Conservation (phyloP, 768 basidiomycete species). For the Rossbeevera mucosa region DNA sequence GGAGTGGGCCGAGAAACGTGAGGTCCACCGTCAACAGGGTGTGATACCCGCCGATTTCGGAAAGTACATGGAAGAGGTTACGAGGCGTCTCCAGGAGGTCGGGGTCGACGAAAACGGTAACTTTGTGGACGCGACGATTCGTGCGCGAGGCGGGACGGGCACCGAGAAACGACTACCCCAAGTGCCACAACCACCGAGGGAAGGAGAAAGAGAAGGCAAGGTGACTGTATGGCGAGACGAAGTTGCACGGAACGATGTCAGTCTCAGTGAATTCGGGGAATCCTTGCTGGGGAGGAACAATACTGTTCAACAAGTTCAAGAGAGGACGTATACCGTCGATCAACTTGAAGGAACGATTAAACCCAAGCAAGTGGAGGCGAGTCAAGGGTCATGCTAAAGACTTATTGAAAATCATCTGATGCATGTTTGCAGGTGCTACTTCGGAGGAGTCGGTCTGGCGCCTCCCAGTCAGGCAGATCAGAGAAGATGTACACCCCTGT, state of each 20-base stretch:
- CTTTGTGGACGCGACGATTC: conserved; percentile 16
- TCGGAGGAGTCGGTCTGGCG: conserved; percentile 17
- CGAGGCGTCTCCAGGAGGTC: conserved; percentile 35
- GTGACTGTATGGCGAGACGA: conserved; percentile 56
- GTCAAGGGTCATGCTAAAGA: background rate
- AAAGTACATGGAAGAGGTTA: conserved; percentile 27
- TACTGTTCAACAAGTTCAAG: conserved; percentile 10
- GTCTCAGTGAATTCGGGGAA: conserved; percentile 22
- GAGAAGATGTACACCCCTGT: conserved; percentile 22
- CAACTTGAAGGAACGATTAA: conserved; percentile 13
- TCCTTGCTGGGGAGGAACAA: conserved; percentile 11
- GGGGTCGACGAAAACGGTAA: conserved; percentile 29
- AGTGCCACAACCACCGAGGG: conserved; percentile 12
- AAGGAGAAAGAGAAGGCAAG: conserved; percentile 27
- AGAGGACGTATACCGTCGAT: conserved; percentile 10
- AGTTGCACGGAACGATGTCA: conserved; percentile 37
- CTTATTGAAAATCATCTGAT: background rate
- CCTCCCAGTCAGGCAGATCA: conserved; percentile 22
- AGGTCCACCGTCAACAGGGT: conserved; percentile 24
- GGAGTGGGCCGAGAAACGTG: conserved; percentile 29
- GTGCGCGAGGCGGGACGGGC: conserved; percentile 2
- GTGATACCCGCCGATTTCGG: conserved; percentile 24
- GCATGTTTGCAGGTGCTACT: conserved; percentile 13
- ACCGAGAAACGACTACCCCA: conserved; percentile 5
- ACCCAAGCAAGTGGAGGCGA: conserved; percentile 22